phyloP scores from a whole-genome alignment of 352 stramenopile species.

The Bremia lactucae region DNA sequence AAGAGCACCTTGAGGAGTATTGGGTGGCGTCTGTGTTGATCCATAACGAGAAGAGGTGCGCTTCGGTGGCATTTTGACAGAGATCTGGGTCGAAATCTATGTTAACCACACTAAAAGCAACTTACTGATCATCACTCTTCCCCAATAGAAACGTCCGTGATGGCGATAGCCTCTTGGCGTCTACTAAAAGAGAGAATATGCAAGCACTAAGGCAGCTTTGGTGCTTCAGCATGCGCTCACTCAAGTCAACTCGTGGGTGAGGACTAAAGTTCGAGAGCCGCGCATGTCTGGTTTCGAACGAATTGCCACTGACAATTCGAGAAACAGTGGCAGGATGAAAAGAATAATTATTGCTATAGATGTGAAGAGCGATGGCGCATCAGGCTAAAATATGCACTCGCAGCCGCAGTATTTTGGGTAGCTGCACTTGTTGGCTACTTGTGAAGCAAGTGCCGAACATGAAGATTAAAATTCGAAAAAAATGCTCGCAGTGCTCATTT shows the following conservation, averaged over 20 bases:
- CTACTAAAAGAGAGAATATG: slow-evolving; percentile 1
- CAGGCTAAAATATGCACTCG: slow-evolving; percentile 25
- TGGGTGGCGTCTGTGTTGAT: slow-evolving; percentile 3
- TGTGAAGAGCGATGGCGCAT: too few relatives aligned
- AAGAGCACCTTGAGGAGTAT: slow-evolving; percentile 9
- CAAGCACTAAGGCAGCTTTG: slow-evolving; percentile 6
- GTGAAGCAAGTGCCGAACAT: slow-evolving; percentile 10
- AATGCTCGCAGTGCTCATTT: too few relatives aligned
- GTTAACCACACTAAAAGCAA: slow-evolving; percentile 10
- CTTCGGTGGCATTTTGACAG: neutral
- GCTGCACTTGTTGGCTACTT: slow-evolving; percentile 24
- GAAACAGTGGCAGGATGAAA: too few relatives aligned
- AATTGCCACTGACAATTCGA: slow-evolving; percentile 13
- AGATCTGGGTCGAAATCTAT: slow-evolving; percentile 2
- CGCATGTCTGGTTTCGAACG: slow-evolving; percentile 16
- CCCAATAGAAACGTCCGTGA: too few relatives aligned
- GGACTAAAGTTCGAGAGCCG: slow-evolving; percentile 13
- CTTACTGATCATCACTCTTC: slow-evolving; percentile 13
- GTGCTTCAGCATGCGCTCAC: slow-evolving; percentile 12
- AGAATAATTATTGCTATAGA: too few relatives aligned
- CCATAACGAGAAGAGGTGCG: slow-evolving; percentile 1
- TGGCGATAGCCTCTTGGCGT: slow-evolving; percentile 4
- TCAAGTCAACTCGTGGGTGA: slow-evolving; percentile 7
- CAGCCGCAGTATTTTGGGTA: slow-evolving; percentile 26
- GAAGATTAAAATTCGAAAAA: too few relatives aligned